A percentile compares a stretch with the other conserved stretches of the same genome.
Evolutionary conservation across 768 basidiomycete species (phyloP).

Genomic region (Tubosaeta brunneosetosa): DNA sequence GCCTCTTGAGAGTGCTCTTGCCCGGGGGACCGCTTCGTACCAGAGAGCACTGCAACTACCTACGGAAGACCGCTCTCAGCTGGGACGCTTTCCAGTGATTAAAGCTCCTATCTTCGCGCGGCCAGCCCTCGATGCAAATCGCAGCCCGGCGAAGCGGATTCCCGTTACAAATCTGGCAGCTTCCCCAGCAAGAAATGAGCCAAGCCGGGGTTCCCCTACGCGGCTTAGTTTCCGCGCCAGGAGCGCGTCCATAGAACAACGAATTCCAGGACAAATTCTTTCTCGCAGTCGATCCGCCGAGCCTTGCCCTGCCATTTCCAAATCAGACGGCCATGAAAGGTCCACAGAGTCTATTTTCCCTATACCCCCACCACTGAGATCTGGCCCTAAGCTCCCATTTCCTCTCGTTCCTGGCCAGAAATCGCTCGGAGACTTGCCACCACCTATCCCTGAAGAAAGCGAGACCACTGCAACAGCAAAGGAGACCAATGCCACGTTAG

Average conservation of each 20-base stretch:
- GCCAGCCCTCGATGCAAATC: slow-evolving; percentile 33
- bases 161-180: slow-evolving; percentile 25
- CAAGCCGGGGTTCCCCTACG: slow-evolving; percentile 11
- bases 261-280: slow-evolving; percentile 8
- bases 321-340: slow-evolving; percentile 9
- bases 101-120: slow-evolving; percentile 38
- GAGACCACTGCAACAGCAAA: slow-evolving; percentile 7
- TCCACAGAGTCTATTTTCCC: slow-evolving; percentile 21
- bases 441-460: slow-evolving; percentile 33
- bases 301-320: slow-evolving; percentile 11
- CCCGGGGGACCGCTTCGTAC: slow-evolving; percentile 46
- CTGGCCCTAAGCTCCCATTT: slow-evolving; percentile 24
- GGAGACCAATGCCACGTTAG: slow-evolving; percentile 11
- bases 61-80: slow-evolving; percentile 15
- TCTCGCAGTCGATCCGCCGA: slow-evolving; percentile 31
- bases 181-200: slow-evolving; percentile 22
- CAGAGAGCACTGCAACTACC: slow-evolving; percentile 40
- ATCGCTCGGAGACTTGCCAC: slow-evolving; percentile 15
- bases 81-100: slow-evolving; percentile 11
- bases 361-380: slow-evolving; percentile 4
- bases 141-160: slow-evolving; percentile 33
- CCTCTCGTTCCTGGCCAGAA: slow-evolving; percentile 24
- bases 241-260: slow-evolving; percentile 36
- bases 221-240: slow-evolving; percentile 22
- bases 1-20: slow-evolving; percentile 48